Base-by-base conservation (phyloP, 768 basidiomycete species). In the Leucosporidium creatinivorum region DNA sequence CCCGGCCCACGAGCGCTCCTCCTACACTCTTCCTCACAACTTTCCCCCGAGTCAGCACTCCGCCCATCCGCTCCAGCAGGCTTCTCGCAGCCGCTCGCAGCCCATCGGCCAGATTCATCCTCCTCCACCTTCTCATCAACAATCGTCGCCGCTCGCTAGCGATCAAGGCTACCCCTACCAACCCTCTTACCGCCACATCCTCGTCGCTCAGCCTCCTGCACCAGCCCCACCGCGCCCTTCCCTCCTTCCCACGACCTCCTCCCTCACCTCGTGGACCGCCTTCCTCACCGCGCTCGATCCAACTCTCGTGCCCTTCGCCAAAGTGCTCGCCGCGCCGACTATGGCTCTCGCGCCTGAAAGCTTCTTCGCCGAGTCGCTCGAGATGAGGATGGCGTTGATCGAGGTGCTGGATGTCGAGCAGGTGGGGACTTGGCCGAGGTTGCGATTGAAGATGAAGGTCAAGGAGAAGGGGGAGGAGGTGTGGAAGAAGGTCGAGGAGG, bases 211-310 rank as follows among this genome's bases (percentile, higher is more conserved):
- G 15, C 8, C 39, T 44, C 39, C 58, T 26, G 4, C n/a, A 18
- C 28, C 28, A 3, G 54, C 54, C 30, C 17, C 60, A 44, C 15
- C 48, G 25, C 39, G 9, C 39, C 9, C 25, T 10, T 4, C 62
- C 5, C 62, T 26, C n/a, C 55, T 26, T 6, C 54, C 17, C 21
- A 56, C 26, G 28, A 19, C 25, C 26, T 47, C 62, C 19, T 7
- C n/a, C 10, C 31, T 62, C 30, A 15, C 59, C 28, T 49, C 56
- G 25, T 71, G 70, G 70, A 60, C 64, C 7, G n/a, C 48, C 5
- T 31, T 70, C 39, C 36, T 70, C 2, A 8, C 17, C 7, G 10
- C 2, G 9, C 31, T 68, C 47, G 62, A 59, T 21, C 58, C 63
- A 30, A 21, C 57, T 9, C 7, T 28, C 5, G 58, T 70, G 6